Percentiles rank a stretch among this genome's conserved stretches.
phyloP scores from a whole-genome alignment of 495 filamentous ascomycete species.

The Tuber borchii region DNA sequence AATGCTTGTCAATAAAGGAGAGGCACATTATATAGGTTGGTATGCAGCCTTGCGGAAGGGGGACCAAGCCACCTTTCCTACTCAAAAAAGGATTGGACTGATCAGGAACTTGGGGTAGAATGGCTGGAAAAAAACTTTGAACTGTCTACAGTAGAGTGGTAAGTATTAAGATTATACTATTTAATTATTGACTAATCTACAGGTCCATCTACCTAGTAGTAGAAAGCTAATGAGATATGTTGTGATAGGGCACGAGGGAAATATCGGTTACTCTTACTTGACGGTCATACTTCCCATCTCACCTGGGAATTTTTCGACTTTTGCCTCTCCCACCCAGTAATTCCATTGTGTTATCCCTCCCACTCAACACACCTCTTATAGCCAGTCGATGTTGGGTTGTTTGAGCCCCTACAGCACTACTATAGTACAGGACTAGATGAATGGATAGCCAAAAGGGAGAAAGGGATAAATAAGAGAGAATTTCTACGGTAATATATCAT shows the following conservation, averaged over 20 bases:
- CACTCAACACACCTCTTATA: conserved; percentile 28
- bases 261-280: conserved; percentile 13
- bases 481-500: not conserved
- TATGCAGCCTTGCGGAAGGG: not conserved
- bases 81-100: conserved; percentile 13
- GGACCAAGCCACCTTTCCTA: conserved; percentile 5
- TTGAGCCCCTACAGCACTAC: conserved; percentile 12
- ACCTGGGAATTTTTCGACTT: conserved; percentile 15
- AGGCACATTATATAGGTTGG: conserved; percentile 13
- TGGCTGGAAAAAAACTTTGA: no score
- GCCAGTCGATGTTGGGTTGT: conserved; percentile 20
- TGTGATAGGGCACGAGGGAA: conserved; percentile 3
- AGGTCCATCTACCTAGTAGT: not conserved
- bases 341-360: conserved; percentile 14
- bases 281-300: conserved; percentile 28
- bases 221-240: conserved; percentile 1
- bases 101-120: no score
- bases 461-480: conserved; percentile 10
- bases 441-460: conserved; percentile 3
- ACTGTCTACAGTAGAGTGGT: no score
- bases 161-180: no score
- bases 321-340: conserved; percentile 13
- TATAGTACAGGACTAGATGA: conserved; percentile 21
- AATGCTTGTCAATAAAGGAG: conserved; percentile 16
- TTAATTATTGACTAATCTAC: not conserved